A percentile compares a stretch with the other conserved stretches of the same genome.
These are phyloP conservation scores for Puccinia triticina DNA, from an alignment of 1,284 basidiomycete genomes.

Conservation along the genomic window DNA sequence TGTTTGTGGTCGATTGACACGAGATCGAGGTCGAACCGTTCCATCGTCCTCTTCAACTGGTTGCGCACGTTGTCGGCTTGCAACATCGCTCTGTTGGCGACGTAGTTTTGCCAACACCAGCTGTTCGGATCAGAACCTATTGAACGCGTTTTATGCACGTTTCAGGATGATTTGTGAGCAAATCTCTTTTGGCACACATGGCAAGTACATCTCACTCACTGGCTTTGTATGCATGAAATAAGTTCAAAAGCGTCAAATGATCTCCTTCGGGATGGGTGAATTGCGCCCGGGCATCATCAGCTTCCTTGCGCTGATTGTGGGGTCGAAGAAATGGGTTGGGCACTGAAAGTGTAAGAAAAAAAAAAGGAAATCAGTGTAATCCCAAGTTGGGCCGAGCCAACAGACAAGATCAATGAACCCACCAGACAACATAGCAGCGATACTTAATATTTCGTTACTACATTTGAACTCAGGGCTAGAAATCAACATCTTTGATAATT, in stretches of 20 bases:
- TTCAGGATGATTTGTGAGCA: neutral
- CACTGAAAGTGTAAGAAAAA: conserved; percentile 64
- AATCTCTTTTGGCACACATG: conserved; percentile 6
- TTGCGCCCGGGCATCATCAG: conserved; percentile 85
- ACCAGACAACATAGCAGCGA: conserved; percentile 95
- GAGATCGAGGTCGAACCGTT: conserved; percentile 72
- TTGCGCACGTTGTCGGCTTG: conserved; percentile 95
- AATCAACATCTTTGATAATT: conserved; percentile 93
- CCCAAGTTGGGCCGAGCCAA: neutral
- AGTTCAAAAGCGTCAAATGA: conserved; percentile 90
- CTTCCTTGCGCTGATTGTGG: conserved; percentile 80
- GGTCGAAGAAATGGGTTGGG: conserved; percentile 94
- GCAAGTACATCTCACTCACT: conserved; percentile 65
- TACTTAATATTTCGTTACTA: conserved; percentile 91
- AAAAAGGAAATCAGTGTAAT: neutral
- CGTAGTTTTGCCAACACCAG: conserved; percentile 93
- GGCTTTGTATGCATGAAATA: conserved; percentile 88
- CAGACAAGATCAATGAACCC: conserved; percentile 53
- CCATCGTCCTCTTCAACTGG: conserved; percentile 90
- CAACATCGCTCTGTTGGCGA: conserved; percentile 78
- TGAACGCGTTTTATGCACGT: neutral
- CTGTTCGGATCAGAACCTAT: conserved; percentile 74
- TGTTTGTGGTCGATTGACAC: conserved; percentile 75
- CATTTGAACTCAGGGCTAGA: conserved; percentile 92
- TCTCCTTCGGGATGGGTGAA: conserved; percentile 93